Base-by-base conservation (phyloP, 805 yeast genomes). In the Wickerhamomyces bovis region DNA sequence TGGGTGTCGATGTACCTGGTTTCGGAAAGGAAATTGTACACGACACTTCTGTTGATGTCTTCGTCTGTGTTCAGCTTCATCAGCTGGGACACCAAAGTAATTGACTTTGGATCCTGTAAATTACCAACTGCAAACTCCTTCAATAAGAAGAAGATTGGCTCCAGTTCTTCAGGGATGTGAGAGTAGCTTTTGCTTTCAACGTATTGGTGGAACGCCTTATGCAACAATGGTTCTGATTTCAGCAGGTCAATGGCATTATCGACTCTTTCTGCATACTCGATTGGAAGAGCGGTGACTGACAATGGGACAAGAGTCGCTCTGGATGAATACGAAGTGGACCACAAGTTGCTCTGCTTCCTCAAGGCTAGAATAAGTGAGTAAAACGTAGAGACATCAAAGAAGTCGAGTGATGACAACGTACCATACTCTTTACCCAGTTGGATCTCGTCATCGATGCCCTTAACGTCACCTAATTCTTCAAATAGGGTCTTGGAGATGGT, bases 91-190 rank as follows among this genome's bases (percentile, higher is more conserved):
- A 81, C 64, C 20, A 77, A 60, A 0, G 87, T 73, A 44, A 76
- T 80, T 7, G 75, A 61, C 3, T 66, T 69, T 19, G 74, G 71
- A 56, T 77, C 73, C 16, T 66, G 57, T 28, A 75, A 56, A 41
- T 81, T 79, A 0, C 81, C 83, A 7, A 78, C 76, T 3, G 78
- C 71, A 58, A 77, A 83, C 38, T 77, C 76, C 49, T 73, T 75
- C 45, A 84, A 57, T 41, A 83, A 51, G 19, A 65, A 66, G 13
- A 81, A 56, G 4, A 77, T 62, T 1, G 70, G 69, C 0, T 68
- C 60, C 48, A 65, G 70, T 9, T 31, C 20, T 3, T 15, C n/a
- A 0, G 38, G 28, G 1, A 31, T 33, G 1, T 56, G 36, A 3
- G 40, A 28, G 2, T 26, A 26, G 23, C 51, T 44, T 3, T 55